Evolutionary conservation across 805 yeast genomes (phyloP), one percentile per base, ranked within the genome.

Genomic region (Lachancea fermentati): DNA sequence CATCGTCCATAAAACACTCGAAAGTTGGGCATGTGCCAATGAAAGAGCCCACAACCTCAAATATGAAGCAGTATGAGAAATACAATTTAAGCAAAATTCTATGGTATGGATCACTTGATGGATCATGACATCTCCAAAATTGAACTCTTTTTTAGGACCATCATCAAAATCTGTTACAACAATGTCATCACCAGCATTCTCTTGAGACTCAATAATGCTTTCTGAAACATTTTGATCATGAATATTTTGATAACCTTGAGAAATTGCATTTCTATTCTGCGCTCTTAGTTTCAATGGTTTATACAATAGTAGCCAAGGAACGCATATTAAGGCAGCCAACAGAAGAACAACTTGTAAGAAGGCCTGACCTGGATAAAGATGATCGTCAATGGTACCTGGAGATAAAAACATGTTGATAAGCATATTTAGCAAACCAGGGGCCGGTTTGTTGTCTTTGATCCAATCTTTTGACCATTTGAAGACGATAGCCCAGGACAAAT

Each of bases 101-200:
- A 91, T 91, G 8, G 98, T 93, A 64, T 93, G 97, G 52, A 91
- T 91, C 17, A 91, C 95, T 66, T 91, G 98, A 64, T 91, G 96
- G 52, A 91, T 91, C 81, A 91, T 83, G 25, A 93, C 78, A 55
- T 91, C 98, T 34, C 97, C 97, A 60, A 91, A 85, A 46, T 81
- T 75, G 54, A 80, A 81, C 33, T 67, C 80, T 29, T 69, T 76
- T 7, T 48, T 48, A 14, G 46, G 48, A 17, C 43, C 48, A 34
- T 68, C 78, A 39, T 68, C 77, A 30, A 67, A 77, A 42, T 67
- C 71, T 43, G 73, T 75, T 5, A 64, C 54, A 5, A 59, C 44
- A 52, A 59, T 51, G 14, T 74, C 83, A 35, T 69, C 76, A 13
- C 68, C 77, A 28, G 69, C 79, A 32, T 72, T 77, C 33, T 69